Evolutionary conservation across 805 yeast genomes (phyloP).

Genomic region (Candida pseudoglaebosa): DNA sequence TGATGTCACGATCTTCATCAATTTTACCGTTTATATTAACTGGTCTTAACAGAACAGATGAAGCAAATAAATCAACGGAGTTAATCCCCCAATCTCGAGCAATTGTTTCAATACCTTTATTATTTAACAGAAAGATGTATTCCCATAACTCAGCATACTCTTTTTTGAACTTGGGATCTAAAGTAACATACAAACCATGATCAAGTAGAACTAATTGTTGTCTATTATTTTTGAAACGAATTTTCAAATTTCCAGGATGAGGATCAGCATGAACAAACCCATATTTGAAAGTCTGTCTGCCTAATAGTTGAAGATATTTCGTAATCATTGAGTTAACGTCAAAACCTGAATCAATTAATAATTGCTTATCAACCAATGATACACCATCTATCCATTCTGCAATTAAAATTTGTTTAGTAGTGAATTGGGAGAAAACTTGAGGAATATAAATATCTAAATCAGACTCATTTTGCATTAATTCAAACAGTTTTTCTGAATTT

Average conservation of each 20-base stretch:
- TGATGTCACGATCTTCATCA: constrained; percentile 37
- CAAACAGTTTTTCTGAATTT: constrained; percentile 44
- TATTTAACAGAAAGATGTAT: constrained; percentile 51
- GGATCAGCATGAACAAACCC: constrained; percentile 74
- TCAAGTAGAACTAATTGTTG: constrained; percentile 68
- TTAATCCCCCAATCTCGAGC: constrained; percentile 67
- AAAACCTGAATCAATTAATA: constrained; percentile 36
- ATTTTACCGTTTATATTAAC: constrained; percentile 20
- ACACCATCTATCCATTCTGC: constrained; percentile 80
- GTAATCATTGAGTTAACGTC: constrained; percentile 42
- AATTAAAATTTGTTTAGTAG: constrained; percentile 51
- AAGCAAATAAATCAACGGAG: constrained; percentile 57
- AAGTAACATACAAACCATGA: constrained; percentile 66
- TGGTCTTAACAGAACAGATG: constrained; percentile 51
- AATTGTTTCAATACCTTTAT: constrained; percentile 42
- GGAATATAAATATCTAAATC: constrained; percentile 56
- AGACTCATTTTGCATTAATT: constrained; percentile 39
- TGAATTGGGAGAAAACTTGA: constrained; percentile 38
- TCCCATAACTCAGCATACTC: constrained; percentile 66
- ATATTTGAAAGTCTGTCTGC: constrained; percentile 60
- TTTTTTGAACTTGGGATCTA: constrained; percentile 46
- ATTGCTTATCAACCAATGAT: constrained; percentile 45
- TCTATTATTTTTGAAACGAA: constrained; percentile 36
- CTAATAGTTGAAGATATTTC: constrained; percentile 48
- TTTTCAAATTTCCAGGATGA: constrained; percentile 75